These are phyloP conservation scores for Phylloporus arenicola DNA, from an alignment of 768 basidiomycete genomes.

Conservation along the genomic window DNA sequence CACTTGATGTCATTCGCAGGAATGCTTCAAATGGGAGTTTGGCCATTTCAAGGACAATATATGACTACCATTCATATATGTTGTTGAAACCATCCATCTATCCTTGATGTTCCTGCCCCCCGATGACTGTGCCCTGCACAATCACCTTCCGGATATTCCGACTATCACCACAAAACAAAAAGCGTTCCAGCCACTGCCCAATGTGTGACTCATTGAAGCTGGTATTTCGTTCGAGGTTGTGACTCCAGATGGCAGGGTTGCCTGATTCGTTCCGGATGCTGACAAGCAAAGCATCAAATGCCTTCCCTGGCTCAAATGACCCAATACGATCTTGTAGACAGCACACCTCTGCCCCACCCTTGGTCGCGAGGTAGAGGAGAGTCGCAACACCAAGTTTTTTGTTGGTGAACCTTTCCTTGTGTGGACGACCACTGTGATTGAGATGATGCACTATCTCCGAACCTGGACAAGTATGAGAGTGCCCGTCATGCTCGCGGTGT, in stretches of 20 bases:
- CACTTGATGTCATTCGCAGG: slow-evolving; percentile 36
- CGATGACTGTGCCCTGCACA: slow-evolving; percentile 76
- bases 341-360: slow-evolving; percentile 86
- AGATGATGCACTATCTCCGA: not conserved
- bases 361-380: slow-evolving; percentile 84
- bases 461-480: not conserved
- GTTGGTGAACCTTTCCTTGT: slow-evolving; percentile 38
- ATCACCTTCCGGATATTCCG: slow-evolving; percentile 78
- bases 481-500: not conserved
- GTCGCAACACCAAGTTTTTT: slow-evolving; percentile 69
- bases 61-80: not conserved
- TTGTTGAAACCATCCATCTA: slow-evolving; percentile 1
- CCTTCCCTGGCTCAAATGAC: slow-evolving; percentile 74
- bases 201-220: slow-evolving; percentile 31
- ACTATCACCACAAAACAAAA: slow-evolving; percentile 84
- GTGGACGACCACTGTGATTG: not conserved
- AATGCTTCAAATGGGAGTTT: slow-evolving; percentile 78
- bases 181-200: slow-evolving; percentile 65
- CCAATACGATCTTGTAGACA: slow-evolving; percentile 63
- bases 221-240: slow-evolving; percentile 33
- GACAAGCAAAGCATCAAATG: slow-evolving; percentile 85
- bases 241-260: slow-evolving; percentile 54
- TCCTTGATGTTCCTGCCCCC: slow-evolving; percentile 48
- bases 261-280: slow-evolving; percentile 47
- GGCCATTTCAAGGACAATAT: slow-evolving; percentile 36